Evolutionary conservation across 176 grass and related monocot species (phyloP), one percentile per base, ranked within the genome.

Genomic region (Aegilops tauschii): DNA sequence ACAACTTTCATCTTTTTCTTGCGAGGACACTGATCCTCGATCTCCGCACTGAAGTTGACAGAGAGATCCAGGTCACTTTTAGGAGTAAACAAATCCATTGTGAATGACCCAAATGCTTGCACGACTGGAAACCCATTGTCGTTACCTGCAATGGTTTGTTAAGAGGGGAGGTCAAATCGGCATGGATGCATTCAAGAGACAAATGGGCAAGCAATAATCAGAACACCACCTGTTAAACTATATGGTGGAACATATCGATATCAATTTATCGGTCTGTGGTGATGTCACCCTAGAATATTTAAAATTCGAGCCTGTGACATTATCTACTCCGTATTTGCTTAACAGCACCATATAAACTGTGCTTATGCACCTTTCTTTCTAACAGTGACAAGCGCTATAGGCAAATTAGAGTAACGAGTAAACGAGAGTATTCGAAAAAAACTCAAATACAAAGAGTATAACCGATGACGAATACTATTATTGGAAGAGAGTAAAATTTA

Each of bases 101-200:
- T 92, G 85, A 98, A 98, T 73, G 96, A 98, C 39, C 93, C 96
- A 92, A 98, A 95, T 88, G 93, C 88, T 65, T 94, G 84, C 70
- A 95, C 96, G 25, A 84, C 61, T 5, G 92, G 96, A 37, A 92
- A 91, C 61, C 86, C 93, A 8, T 81, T 74, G 23, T 78, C 76
- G 49, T 84, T 79, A 84, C 96, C 96, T 98, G 80, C 79, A 80
- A 72, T 31, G 31, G 39, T 89, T 28, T 61, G 16, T 49, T 25
- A 87, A 75, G 62, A n/a, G 82, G 76, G 74, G 72, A 18, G 18
- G 25, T n/a, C 35, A 27, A 71, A 76, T 52, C 14, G 82, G 6
- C 12, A 31, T 65, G 31, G 2, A 50, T 73, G 31, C 4, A 31
- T 31, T 2, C 31, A 50, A 47, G 42, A 45, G 8, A 32, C 25